Percentiles rank a stretch among this genome's conserved stretches.
These are phyloP conservation scores for Chalciporus piperatoides DNA, from an alignment of 1,284 basidiomycete genomes.

Conservation along the genomic window DNA sequence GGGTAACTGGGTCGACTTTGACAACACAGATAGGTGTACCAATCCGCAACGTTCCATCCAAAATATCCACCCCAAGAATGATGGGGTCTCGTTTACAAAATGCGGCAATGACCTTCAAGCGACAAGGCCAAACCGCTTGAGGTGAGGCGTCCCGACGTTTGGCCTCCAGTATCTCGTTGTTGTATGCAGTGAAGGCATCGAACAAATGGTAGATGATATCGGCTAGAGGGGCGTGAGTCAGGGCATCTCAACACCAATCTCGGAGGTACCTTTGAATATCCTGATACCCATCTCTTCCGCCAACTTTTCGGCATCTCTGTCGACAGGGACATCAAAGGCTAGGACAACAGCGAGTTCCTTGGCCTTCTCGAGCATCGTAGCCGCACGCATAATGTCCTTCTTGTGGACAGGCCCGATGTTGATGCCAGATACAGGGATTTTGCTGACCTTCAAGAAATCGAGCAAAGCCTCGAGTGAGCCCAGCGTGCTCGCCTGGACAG, in stretches of 20 bases:
- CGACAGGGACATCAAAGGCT: slow-evolving; percentile 94
- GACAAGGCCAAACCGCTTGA: slow-evolving; percentile 96
- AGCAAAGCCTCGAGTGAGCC: slow-evolving; percentile 97
- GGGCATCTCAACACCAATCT: background rate
- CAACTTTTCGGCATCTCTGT: slow-evolving; percentile 88
- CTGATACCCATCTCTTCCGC: slow-evolving; percentile 94
- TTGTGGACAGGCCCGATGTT: slow-evolving; percentile 99
- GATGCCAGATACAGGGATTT: slow-evolving; percentile 97
- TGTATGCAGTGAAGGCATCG: slow-evolving; percentile 97
- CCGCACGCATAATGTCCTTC: slow-evolving; percentile 90
- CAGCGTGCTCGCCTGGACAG: slow-evolving; percentile 96
- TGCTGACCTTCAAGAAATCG: slow-evolving; percentile 93
- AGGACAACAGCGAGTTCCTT: slow-evolving; percentile 95
- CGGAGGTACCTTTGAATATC: slow-evolving; percentile 79
- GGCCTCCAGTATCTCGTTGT: slow-evolving; percentile 89
- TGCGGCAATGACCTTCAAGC: slow-evolving; percentile 87
- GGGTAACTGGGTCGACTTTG: slow-evolving; percentile 79
- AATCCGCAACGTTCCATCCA: slow-evolving; percentile 89
- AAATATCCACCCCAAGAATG: slow-evolving; percentile 95
- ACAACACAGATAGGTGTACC: slow-evolving; percentile 97
- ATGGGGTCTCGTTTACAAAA: slow-evolving; percentile 98
- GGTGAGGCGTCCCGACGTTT: slow-evolving; percentile 91
- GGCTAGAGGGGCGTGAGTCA: slow-evolving; percentile 45
- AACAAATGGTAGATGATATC: slow-evolving; percentile 99
- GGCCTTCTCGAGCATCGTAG: slow-evolving; percentile 95